Conservation (phyloP, 2,329 filamentous ascomycete genomes). For the Colletotrichum sublineola region DNA sequence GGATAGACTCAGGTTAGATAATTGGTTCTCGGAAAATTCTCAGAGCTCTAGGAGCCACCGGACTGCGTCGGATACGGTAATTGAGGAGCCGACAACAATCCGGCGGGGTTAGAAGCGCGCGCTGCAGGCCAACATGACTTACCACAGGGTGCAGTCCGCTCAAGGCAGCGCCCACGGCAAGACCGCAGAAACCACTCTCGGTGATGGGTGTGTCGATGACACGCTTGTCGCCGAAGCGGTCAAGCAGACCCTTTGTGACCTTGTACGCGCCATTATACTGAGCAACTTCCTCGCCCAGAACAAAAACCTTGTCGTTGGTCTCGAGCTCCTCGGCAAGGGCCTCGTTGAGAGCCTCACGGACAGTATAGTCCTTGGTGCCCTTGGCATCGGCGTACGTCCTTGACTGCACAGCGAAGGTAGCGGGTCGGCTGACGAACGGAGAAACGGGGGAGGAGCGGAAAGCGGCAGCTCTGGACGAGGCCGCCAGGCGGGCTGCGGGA, state of each 20-base stretch:
- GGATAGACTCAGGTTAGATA: conserved; percentile 18
- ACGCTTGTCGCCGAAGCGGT: conserved; percentile 96
- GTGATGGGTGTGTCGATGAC: conserved; percentile 99
- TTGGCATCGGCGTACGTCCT: conserved; percentile 68
- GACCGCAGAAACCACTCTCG: conserved; percentile 93
- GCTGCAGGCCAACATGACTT: conserved; percentile 57
- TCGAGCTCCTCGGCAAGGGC: conserved; percentile 98
- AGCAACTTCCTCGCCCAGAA: conserved; percentile 97
- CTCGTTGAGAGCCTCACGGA: conserved; percentile 97
- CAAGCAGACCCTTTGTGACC: conserved; percentile 96
- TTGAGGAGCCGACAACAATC: not conserved
- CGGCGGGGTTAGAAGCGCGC: not conserved
- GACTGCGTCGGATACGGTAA: not conserved
- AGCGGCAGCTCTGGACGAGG: conserved; percentile 56
- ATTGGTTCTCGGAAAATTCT: not conserved
- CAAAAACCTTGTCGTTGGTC: conserved; percentile 92
- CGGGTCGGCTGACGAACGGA: conserved; percentile 53
- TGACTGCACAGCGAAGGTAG: conserved; percentile 59
- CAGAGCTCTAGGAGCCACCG: too few species aligned
- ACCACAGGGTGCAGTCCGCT: conserved; percentile 95
- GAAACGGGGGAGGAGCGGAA: conserved; percentile 53
- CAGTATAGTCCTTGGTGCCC: conserved; percentile 91
- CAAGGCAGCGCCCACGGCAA: conserved; percentile 94
- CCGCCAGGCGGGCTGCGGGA: conserved; percentile 63
- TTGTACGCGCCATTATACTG: conserved; percentile 99